Percentiles rank a stretch among this genome's conserved stretches.
phyloP scores from a whole-genome alignment of 768 basidiomycete species.

The Termitomyces sp. region DNA sequence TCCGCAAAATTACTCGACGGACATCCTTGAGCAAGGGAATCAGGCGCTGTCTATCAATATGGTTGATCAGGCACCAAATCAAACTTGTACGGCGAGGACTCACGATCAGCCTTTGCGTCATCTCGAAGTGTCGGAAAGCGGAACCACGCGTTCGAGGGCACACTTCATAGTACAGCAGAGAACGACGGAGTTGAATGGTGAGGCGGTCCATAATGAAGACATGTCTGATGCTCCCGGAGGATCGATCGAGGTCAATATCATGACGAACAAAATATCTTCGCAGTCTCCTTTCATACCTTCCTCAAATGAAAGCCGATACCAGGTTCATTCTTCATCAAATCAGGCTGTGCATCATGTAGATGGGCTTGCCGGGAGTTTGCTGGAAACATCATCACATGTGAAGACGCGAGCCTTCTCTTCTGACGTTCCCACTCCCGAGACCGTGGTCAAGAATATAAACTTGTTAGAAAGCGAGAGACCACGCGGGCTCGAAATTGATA shows the following conservation, averaged over 20 bases:
- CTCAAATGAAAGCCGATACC: background rate
- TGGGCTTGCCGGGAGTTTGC: background rate
- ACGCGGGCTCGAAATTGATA: background rate
- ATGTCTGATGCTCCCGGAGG: background rate
- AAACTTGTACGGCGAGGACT: background rate
- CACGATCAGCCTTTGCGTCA: background rate
- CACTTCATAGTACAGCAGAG: conserved; percentile 3
- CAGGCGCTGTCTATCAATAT: background rate
- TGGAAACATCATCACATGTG: background rate
- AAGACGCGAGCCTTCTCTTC: background rate
- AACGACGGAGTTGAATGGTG: background rate
- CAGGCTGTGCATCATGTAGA: background rate
- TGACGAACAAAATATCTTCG: background rate
- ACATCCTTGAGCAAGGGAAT: background rate
- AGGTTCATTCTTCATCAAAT: background rate
- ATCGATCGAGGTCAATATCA: background rate
- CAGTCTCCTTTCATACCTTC: background rate
- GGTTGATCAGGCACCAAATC: background rate
- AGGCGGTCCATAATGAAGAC: background rate
- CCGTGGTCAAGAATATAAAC: background rate
- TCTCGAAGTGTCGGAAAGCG: background rate
- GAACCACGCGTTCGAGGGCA: background rate
- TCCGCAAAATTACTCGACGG: background rate
- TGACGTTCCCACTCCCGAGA: background rate
- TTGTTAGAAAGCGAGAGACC: background rate